These are phyloP conservation scores for Ogataea ganodermae DNA, from an alignment of 805 yeast species.

Conservation along the genomic window DNA sequence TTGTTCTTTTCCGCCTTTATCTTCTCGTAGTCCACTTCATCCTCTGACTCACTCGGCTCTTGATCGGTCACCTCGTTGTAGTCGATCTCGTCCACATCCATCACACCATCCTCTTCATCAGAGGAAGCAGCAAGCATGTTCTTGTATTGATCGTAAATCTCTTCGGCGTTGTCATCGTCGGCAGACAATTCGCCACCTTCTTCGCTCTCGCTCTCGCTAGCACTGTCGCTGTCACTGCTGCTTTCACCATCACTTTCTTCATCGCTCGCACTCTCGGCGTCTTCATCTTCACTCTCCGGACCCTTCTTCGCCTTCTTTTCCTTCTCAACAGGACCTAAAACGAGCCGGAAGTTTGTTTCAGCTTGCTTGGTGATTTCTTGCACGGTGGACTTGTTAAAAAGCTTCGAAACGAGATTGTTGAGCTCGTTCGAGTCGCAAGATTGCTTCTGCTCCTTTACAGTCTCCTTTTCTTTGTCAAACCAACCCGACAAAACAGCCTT, in stretches of 20 bases:
- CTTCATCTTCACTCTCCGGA: slow-evolving; percentile 13
- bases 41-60: slow-evolving; percentile 47
- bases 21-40: slow-evolving; percentile 45
- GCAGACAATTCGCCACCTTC: slow-evolving; percentile 8
- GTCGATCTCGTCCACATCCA: slow-evolving; percentile 36
- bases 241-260: slow-evolving; percentile 28
- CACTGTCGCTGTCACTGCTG: slow-evolving; percentile 18
- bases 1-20: slow-evolving; percentile 47
- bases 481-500: slow-evolving; percentile 30
- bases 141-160: slow-evolving; percentile 28
- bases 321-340: slow-evolving; percentile 32
- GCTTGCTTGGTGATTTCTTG: slow-evolving; percentile 33
- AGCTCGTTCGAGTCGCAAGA: slow-evolving; percentile 43
- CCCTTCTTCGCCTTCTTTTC: slow-evolving; percentile 27
- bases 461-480: slow-evolving; percentile 32
- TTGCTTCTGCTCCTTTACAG: slow-evolving; percentile 29
- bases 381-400: slow-evolving; percentile 48
- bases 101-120: slow-evolving; percentile 43
- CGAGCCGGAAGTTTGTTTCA: slow-evolving; percentile 29
- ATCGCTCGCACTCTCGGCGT: slow-evolving; percentile 16
- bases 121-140: slow-evolving; percentile 44
- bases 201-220: slow-evolving; percentile 24
- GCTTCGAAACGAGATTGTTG: slow-evolving; percentile 49
- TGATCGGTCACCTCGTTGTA: slow-evolving; percentile 69
- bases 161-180: slow-evolving; percentile 11